Evolutionary conservation across 1,139 yeast species (phyloP).

Genomic region (Yamadazyma pseudoaaseri): DNA sequence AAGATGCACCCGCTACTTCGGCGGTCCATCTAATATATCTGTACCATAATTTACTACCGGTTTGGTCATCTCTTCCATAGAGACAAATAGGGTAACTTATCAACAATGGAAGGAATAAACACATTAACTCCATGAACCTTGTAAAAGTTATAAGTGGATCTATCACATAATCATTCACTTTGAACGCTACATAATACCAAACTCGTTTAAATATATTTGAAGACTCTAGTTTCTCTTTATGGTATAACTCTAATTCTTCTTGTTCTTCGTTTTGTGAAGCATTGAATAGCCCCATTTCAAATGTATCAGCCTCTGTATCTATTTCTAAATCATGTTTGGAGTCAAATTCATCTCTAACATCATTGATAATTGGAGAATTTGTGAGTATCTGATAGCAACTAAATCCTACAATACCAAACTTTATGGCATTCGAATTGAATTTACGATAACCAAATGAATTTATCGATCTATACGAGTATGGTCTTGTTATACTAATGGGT

Average conservation of each 20-base stretch:
- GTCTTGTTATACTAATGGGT: background rate
- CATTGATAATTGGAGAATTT: slow-evolving; percentile 22
- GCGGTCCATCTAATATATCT: slow-evolving; percentile 62
- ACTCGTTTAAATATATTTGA: slow-evolving; percentile 26
- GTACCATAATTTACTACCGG: slow-evolving; percentile 77
- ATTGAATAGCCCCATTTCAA: slow-evolving; percentile 63
- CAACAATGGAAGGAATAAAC: slow-evolving; percentile 70
- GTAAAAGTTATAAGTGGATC: slow-evolving; percentile 71
- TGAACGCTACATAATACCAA: slow-evolving; percentile 37
- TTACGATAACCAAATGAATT: background rate
- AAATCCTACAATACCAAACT: slow-evolving; percentile 12
- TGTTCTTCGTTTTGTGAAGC: slow-evolving; percentile 58
- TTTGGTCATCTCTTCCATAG: slow-evolving; percentile 49
- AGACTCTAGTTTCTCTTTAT: slow-evolving; percentile 23
- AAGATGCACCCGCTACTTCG: slow-evolving; percentile 90
- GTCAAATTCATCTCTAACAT: slow-evolving; percentile 17
- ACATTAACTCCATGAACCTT: slow-evolving; percentile 66
- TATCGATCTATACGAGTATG: background rate
- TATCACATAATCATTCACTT: slow-evolving; percentile 49
- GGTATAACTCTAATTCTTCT: slow-evolving; percentile 38
- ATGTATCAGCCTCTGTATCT: slow-evolving; percentile 55
- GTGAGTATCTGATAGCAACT: slow-evolving; percentile 9
- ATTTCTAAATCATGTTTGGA: slow-evolving; percentile 42
- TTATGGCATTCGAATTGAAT: slow-evolving; percentile 1
- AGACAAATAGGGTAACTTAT: slow-evolving; percentile 62